These are phyloP conservation scores for Fusarium cyanostomum DNA, from an alignment of 2,329 filamentous ascomycete species.

Conservation along the genomic window DNA sequence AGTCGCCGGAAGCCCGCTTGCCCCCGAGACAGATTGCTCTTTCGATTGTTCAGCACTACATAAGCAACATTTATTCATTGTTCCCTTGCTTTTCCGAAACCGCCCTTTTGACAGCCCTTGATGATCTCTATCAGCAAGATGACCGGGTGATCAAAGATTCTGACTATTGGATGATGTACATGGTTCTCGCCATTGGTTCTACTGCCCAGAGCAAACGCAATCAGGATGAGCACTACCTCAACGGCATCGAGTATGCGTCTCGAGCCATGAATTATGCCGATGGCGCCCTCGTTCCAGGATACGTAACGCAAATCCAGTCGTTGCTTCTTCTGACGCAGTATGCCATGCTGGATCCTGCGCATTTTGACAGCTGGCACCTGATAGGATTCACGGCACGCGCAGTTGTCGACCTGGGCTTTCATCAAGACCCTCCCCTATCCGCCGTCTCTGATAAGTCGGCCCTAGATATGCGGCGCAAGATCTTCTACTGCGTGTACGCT, in stretches of 20 bases:
- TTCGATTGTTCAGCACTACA: constrained; percentile 81
- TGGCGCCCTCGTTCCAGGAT: constrained; percentile 84
- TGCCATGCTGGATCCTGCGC: constrained; percentile 86
- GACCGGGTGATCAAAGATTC: constrained; percentile 69
- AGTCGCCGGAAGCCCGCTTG: constrained; percentile 67
- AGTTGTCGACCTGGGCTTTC: constrained; percentile 88
- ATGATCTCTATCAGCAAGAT: constrained; percentile 81
- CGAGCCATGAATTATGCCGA: constrained; percentile 81
- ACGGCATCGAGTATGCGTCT: constrained; percentile 65
- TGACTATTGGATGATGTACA: constrained; percentile 87
- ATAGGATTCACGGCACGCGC: constrained; percentile 90
- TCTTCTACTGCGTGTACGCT: constrained; percentile 91
- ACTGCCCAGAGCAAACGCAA: constrained; percentile 75
- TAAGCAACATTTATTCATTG: constrained; percentile 81
- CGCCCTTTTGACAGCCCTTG: constrained; percentile 78
- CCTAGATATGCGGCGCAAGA: constrained; percentile 80
- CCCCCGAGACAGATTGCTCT: constrained; percentile 76
- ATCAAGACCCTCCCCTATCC: constrained; percentile 85
- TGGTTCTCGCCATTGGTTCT: constrained; percentile 87
- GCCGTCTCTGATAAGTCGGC: constrained; percentile 72
- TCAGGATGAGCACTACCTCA: constrained; percentile 69
- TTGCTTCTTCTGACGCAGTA: constrained; percentile 88
- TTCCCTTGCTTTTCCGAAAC: constrained; percentile 87
- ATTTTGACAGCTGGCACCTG: constrained; percentile 94
- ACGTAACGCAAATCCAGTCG: constrained; percentile 86